Evolutionary conservation across 352 stramenopile species (phyloP), one percentile per base, ranked within the genome.

Genomic region (Globisporangium spinosum): DNA sequence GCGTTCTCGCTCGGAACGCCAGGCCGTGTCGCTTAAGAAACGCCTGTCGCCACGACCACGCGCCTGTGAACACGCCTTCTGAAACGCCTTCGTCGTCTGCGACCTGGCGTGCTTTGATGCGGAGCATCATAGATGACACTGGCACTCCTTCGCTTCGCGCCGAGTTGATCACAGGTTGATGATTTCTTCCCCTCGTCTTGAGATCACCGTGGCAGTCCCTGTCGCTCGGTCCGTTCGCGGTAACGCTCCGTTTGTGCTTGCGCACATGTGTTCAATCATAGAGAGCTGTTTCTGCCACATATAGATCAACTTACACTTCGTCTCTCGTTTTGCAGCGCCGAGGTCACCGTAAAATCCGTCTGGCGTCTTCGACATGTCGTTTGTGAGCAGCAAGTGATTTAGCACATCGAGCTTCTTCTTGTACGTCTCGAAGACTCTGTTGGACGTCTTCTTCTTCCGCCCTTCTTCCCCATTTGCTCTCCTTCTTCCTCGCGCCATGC

Each of bases 361-460:
- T 5, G 29, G n/a, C 49, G 49, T 56, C 49, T 56, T 56, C 1
- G 49, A 56, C 49, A 56, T 56, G 49, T 32, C 49, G 9, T 29
- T 56, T 10, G 49, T 32, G 20, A 20, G 22, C 49, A 13, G 20
- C 49, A 55, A 13, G 7, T 55, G 49, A 29, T 32, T 55, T 13
- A 55, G n/a, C 49, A 55, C 49, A 27, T 17, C 22, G 8, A 32
- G 7, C n/a, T 55, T 55, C n/a, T 55, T 55, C 6, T 32, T 6
- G 22, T 55, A 55, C 49, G 49, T 55, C 7, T 32, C 49, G 7
- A 55, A 55, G 49, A 32, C 47, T 55, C 49, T 55, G 49, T n/a
- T 55, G 49, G 29, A 55, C n/a, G n/a, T 55, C 49, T 55, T 32
- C n/a, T 55, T 55, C 49, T 55, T 27, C n/a, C 49, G n/a, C 49